These are phyloP conservation scores for Flaveria linearis DNA, from an alignment of 129 eudicot genomes.

Conservation along the genomic window DNA sequence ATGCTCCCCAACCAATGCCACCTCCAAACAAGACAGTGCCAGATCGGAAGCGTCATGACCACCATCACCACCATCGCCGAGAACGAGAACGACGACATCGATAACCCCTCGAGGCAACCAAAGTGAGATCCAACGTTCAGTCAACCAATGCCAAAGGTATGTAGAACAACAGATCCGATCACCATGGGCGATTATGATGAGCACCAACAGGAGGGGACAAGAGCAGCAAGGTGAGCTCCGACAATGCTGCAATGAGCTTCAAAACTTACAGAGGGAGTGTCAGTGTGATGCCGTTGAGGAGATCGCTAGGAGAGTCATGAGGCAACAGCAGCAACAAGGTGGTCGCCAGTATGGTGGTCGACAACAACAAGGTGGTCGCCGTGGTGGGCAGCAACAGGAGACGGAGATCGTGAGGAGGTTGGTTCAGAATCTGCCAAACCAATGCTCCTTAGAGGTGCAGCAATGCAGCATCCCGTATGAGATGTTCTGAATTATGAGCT, in stretches of 20 bases:
- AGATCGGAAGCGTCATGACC: slow-evolving; percentile 1
- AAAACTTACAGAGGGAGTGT: not conserved
- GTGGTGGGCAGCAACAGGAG: not conserved
- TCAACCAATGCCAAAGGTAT: slow-evolving; percentile 21
- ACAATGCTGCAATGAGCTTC: slow-evolving; percentile 31
- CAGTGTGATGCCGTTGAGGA: slow-evolving; percentile 8
- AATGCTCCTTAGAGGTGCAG: slow-evolving; percentile 8
- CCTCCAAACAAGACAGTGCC: slow-evolving; percentile 14
- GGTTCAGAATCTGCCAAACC: not conserved
- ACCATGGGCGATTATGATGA: not conserved
- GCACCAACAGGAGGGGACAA: not conserved
- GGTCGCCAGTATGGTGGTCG: too few relatives aligned
- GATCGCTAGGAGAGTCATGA: not conserved
- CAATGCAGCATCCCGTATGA: slow-evolving; percentile 27
- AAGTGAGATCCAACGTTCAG: slow-evolving; percentile 12
- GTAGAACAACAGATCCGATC: not conserved
- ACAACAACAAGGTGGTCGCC: not conserved
- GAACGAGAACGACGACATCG: slow-evolving; percentile 6
- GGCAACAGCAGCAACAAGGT: not conserved
- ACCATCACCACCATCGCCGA: slow-evolving; percentile 26
- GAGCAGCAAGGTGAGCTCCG: not conserved
- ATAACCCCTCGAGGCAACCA: not conserved
- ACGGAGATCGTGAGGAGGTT: not conserved
- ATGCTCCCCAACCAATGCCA: slow-evolving; percentile 33
- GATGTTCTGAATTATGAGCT: too few relatives aligned